Evolutionary conservation across 495 filamentous ascomycete species (phyloP).

Genomic region (Neurospora sp.): DNA sequence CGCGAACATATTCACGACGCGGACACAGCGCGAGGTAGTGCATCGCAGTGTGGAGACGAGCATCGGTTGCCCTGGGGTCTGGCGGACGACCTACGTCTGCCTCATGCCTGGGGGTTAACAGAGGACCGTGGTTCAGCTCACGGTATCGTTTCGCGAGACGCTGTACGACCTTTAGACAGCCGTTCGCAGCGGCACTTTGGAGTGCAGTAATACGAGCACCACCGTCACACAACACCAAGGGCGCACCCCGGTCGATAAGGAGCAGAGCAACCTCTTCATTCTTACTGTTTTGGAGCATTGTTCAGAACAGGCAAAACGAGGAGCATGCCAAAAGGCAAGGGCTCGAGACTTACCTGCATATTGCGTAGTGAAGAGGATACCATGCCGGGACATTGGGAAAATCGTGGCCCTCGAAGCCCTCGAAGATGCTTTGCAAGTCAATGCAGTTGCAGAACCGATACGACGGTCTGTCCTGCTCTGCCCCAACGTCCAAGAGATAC

Average conservation of each 20-base stretch:
- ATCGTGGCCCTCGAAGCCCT: not conserved
- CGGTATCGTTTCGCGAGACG: not conserved
- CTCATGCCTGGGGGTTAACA: not conserved
- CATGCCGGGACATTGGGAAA: not conserved
- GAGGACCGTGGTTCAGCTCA: not conserved
- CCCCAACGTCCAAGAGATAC: conserved; percentile 6
- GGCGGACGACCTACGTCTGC: not conserved
- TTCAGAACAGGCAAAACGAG: not conserved
- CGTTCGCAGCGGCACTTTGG: conserved; percentile 1
- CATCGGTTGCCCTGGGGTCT: not conserved
- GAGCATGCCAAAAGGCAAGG: not conserved
- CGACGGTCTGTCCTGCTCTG: not conserved
- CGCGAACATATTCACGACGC: not conserved
- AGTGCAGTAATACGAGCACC: conserved; percentile 1
- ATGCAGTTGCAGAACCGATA: conserved; percentile 1
- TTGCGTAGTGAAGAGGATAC: conserved; percentile 3
- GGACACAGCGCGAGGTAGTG: conserved; percentile 1
- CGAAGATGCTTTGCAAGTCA: not conserved
- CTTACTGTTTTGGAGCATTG: not conserved
- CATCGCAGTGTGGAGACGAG: not conserved
- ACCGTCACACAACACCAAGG: not conserved
- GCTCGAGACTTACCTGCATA: not conserved
- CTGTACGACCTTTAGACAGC: not conserved
- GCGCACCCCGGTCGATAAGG: conserved; percentile 3
- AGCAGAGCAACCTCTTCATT: not conserved